Evolutionary conservation across 257 asterid species (phyloP).

Genomic region (Solanum habrochaites): DNA sequence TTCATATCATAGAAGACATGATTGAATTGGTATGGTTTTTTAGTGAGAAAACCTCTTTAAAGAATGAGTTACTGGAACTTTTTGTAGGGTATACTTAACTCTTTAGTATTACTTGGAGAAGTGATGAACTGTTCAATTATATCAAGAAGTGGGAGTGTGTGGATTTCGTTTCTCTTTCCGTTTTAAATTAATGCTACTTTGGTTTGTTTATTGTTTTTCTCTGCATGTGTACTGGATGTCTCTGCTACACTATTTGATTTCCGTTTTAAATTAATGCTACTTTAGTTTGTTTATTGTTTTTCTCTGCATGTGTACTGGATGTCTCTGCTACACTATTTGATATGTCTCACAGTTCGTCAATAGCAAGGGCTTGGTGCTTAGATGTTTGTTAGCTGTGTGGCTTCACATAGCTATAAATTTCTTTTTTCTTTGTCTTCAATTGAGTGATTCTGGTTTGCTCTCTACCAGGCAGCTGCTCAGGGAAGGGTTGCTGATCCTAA

Average conservation of each 20-base stretch:
- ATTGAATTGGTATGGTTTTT: neutral
- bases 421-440: neutral
- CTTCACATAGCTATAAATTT: neutral
- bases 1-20: neutral
- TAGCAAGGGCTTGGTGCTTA: neutral
- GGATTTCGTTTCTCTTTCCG: neutral
- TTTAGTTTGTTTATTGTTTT: neutral
- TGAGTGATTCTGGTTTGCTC: neutral
- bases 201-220: neutral
- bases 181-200: neutral
- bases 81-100: neutral
- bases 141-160: neutral
- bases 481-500: conserved; percentile 65
- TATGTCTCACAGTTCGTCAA: neutral
- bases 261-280: neutral
- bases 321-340: neutral
- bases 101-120: neutral
- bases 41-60: neutral
- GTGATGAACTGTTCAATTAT: neutral
- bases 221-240: neutral
- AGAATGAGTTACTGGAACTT: neutral
- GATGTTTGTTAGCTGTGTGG: neutral
- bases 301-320: neutral
- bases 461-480: conserved; percentile 50
- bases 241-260: neutral